Percentiles rank a stretch among this genome's conserved stretches.
These are phyloP conservation scores for Cymbopogon citratus DNA, from an alignment of 176 grass and related monocot genomes.

Conservation along the genomic window DNA sequence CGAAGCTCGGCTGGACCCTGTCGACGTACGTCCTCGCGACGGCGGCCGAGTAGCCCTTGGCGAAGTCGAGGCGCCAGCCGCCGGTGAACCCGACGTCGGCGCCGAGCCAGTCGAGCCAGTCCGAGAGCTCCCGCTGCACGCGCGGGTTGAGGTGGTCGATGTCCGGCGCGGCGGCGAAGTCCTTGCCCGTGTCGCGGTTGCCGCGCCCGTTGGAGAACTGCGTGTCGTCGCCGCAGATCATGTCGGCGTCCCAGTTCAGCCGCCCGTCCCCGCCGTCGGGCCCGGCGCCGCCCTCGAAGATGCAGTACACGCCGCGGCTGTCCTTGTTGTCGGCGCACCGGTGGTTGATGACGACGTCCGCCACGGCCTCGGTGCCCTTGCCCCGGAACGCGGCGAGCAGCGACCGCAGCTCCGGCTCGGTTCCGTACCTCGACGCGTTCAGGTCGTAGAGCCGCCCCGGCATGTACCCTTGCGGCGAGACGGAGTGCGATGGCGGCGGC, in stretches of 20 bases:
- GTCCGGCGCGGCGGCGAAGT: constrained; percentile 53
- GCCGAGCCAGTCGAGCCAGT: constrained; percentile 68
- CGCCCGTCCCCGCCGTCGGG: constrained; percentile 19
- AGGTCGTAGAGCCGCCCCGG: no score
- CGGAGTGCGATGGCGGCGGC: no score
- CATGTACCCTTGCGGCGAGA: no score
- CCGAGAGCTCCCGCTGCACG: constrained; percentile 57
- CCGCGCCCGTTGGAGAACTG: constrained; percentile 45
- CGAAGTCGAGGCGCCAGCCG: constrained; percentile 64
- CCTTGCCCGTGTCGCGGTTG: constrained; percentile 51
- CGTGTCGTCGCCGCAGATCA: constrained; percentile 64
- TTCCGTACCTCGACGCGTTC: no score
- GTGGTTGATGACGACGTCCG: constrained; percentile 77
- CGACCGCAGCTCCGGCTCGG: constrained; percentile 35
- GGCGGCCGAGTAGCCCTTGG: constrained; percentile 38
- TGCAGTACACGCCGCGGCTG: constrained; percentile 46
- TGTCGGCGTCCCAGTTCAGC: constrained; percentile 59
- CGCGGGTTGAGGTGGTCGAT: constrained; percentile 73
- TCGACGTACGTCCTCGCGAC: constrained; percentile 42
- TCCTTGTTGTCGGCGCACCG: constrained; percentile 63
- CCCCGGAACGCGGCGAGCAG: constrained; percentile 43
- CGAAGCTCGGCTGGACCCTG: constrained; percentile 31
- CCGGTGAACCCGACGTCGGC: constrained; percentile 65
- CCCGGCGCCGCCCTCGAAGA: constrained; percentile 49
- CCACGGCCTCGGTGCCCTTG: constrained; percentile 34